Base-by-base conservation (phyloP, 371 early-diverging fungal genomes). In the Synchytrium microbalum region DNA sequence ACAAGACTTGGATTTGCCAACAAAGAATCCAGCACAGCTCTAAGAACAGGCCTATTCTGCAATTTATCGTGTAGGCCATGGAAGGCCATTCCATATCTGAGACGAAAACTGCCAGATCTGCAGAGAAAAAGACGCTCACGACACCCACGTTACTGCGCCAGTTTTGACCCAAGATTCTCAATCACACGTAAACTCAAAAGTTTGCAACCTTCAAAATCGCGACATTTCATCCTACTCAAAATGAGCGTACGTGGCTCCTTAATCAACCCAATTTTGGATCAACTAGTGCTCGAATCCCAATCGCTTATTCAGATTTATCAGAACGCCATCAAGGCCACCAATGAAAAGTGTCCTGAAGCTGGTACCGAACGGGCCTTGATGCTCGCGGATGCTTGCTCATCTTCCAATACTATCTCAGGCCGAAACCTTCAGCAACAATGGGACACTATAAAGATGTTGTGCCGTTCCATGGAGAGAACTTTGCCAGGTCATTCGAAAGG, bases 191-290 rank as follows among this genome's bases (percentile, higher is more conserved):
- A n/a, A n/a, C n/a, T n/a, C n/a, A n/a, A n/a, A n/a, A n/a, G n/a
- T n/a, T n/a, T n/a, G n/a, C n/a, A n/a, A n/a, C n/a, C n/a, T n/a
- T n/a, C n/a, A n/a, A n/a, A n/a, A n/a, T n/a, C n/a, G n/a, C n/a
- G n/a, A n/a, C n/a, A n/a, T n/a, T n/a, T n/a, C n/a, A n/a, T n/a
- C n/a, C n/a, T n/a, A n/a, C n/a, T n/a, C n/a, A n/a, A n/a, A n/a
- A 38, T 38, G 46, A 19, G 10, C 19, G 46, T 38, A 5, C 5
- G 46, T 10, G 46, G 46, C 19, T 38, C 46, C 46, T 56, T 29
- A 32, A 71, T 64, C 24, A 30, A 70, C 46, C 29, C 27, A 16
- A 28, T 69, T 51, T 61, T 69, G 38, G 65, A 69, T 53, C 65
- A 62, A 54, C 53, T 69, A 13, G 69, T 60, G 38, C 38, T 61